Conservation (phyloP, 371 early-diverging fungal genomes). For the Rhizopus stolonifer region DNA sequence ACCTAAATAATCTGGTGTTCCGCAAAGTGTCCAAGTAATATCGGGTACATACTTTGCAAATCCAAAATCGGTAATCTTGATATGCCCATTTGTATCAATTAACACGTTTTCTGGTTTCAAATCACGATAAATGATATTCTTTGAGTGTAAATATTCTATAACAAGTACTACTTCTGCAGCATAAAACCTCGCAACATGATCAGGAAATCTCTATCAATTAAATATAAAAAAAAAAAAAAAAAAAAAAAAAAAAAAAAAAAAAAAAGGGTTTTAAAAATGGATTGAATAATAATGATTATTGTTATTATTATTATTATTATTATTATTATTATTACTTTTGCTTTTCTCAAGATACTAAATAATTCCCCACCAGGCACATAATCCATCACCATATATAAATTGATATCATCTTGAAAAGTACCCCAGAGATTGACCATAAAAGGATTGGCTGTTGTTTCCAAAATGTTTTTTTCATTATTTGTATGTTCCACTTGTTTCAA, state of each 20-base stretch:
- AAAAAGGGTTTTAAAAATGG: not conserved
- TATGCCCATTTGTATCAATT: constrained; percentile 83
- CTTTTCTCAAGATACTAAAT: constrained; percentile 84
- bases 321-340: too few species aligned
- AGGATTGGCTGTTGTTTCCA: constrained; percentile 84
- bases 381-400: constrained; percentile 89
- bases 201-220: constrained; percentile 66
- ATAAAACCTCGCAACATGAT: constrained; percentile 79
- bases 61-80: constrained; percentile 96
- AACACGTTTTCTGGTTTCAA: constrained; percentile 88
- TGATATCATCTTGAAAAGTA: constrained; percentile 81
- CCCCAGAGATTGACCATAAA: constrained; percentile 92
- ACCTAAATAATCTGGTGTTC: constrained; percentile 94
- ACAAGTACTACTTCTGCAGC: constrained; percentile 65
- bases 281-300: not conserved
- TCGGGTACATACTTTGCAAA: constrained; percentile 74
- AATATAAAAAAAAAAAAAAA: not conserved
- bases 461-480: constrained; percentile 92
- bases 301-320: too few species aligned
- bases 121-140: constrained; percentile 85
- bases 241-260: not conserved
- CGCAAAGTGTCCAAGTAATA: constrained; percentile 91
- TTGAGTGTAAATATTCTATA: constrained; percentile 82
- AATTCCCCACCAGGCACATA: constrained; percentile 91
- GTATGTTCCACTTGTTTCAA: constrained; percentile 96